phyloP scores from a whole-genome alignment of 495 filamentous ascomycete genomes.

The Penicillium turbatum region DNA sequence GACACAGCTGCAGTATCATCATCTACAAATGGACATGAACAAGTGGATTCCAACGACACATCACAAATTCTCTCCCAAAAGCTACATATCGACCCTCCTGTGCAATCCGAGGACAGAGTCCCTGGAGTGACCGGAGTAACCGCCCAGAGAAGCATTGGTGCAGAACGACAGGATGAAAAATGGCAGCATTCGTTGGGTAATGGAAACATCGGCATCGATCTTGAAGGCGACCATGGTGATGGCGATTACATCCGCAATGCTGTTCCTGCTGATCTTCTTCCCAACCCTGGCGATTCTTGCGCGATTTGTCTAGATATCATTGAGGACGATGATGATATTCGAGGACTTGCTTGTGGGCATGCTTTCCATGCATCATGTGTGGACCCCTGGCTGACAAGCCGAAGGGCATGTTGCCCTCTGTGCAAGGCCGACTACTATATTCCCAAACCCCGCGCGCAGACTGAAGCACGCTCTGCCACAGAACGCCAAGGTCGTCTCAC shows the following conservation, averaged over 20 bases:
- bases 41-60: slow-evolving; percentile 11
- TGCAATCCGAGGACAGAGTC: slow-evolving; percentile 20
- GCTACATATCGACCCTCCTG: slow-evolving; percentile 3
- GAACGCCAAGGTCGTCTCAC: slow-evolving; percentile 20
- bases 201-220: slow-evolving; percentile 9
- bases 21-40: slow-evolving; percentile 9
- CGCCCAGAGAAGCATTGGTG: neutral
- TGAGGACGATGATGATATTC: slow-evolving; percentile 92
- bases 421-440: slow-evolving; percentile 97
- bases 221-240: slow-evolving; percentile 67
- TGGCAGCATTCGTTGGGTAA: slow-evolving; percentile 19
- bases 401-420: slow-evolving; percentile 91
- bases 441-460: slow-evolving; percentile 65
- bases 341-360: slow-evolving; percentile 89
- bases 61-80: slow-evolving; percentile 16
- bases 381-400: slow-evolving; percentile 91
- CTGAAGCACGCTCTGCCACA: slow-evolving; percentile 9
- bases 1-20: slow-evolving; percentile 10
- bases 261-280: slow-evolving; percentile 74
- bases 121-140: neutral
- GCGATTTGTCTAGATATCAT: slow-evolving; percentile 93
- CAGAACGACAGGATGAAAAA: slow-evolving; percentile 12
- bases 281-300: slow-evolving; percentile 88
- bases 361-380: slow-evolving; percentile 94
- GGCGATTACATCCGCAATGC: slow-evolving; percentile 82